Percentiles rank a stretch among this genome's conserved stretches.
Evolutionary conservation across 148 eudicot species (phyloP).

Genomic region (Arbutus unedo): DNA sequence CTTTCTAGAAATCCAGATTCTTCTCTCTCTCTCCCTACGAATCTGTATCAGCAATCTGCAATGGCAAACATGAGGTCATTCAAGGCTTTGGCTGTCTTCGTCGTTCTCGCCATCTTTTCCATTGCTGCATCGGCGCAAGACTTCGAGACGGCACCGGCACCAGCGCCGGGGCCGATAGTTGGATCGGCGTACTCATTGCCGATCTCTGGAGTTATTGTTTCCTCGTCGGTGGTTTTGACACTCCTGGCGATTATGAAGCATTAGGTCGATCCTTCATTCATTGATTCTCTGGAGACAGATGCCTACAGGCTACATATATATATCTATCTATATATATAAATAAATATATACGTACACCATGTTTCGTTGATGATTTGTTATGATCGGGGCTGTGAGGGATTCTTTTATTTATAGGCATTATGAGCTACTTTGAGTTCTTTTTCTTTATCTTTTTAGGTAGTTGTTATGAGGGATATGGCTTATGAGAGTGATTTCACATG

Average conservation of each 20-base stretch:
- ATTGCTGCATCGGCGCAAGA: conserved; percentile 18
- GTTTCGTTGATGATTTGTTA: background rate
- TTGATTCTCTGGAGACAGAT: background rate
- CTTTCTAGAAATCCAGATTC: background rate
- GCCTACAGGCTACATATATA: background rate
- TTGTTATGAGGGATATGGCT: too few species aligned
- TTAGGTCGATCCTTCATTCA: background rate
- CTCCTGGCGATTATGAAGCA: conserved; percentile 19
- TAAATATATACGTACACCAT: too few species aligned
- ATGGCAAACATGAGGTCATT: background rate
- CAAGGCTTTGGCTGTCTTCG: background rate
- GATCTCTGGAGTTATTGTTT: conserved; percentile 17
- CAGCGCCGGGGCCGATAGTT: background rate
- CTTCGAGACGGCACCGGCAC: background rate
- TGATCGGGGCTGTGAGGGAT: background rate
- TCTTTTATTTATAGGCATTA: background rate
- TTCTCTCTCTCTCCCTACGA: background rate
- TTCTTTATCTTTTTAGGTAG: background rate
- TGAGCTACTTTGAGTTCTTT: background rate
- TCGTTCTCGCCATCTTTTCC: conserved; percentile 9
- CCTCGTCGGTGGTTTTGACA: conserved; percentile 27
- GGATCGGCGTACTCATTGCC: conserved; percentile 21
- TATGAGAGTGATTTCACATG: background rate
- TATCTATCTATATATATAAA: too few species aligned
- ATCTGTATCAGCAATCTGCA: background rate